Base-by-base conservation (phyloP, 2,329 filamentous ascomycete genomes). In the Achaetomium macrosporum region DNA sequence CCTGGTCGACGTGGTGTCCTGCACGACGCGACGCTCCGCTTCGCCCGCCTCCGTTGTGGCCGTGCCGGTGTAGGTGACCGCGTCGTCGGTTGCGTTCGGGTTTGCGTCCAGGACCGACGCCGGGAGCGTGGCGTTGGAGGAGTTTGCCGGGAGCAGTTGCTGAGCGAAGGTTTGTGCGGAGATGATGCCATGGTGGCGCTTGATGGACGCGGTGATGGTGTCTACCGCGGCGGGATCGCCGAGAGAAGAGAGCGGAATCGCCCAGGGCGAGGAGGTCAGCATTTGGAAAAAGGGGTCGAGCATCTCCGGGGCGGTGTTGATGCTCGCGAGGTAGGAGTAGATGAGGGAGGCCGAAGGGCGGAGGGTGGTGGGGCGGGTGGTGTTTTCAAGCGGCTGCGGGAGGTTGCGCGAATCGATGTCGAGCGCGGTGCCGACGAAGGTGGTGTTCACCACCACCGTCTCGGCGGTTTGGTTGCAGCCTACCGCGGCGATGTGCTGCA, bases 391-490 rank as follows among this genome's bases (percentile, higher is more conserved):
- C 1, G 39, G 25, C 13, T 15, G 5, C 16, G 47, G 47, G 13
- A 12, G 37, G 47, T 31, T 8, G 39, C 15, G 8, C 17, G 12
- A 7, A 16, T 49, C 47, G 47, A 49, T 42, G 47, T 30, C 42
- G 2, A 49, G 47, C 29, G 40, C 20, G 12, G 39, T n/a, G 17
- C 29, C 37, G 39, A 29, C 16, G 20, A 49, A 49, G 29, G 47
- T 42, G 29, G 47, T 36, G 39, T 13, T 3, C 3, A 42, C 37
- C 12, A 29, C 39, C 9, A 48, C 20, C 4, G 20, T 40, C 10
- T 40, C 25, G 46, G 42, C 15, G 37, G 47, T 35, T 33, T 49
- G 16, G 39, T 49, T 49, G 39, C 47, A 49, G 30, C 47, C 47
- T 16, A 49, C 7, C 4, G 47, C 29, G 12, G 39, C 13, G 10